Conservation (phyloP, 2,329 filamentous ascomycete genomes). For the Calonectria naviculata region DNA sequence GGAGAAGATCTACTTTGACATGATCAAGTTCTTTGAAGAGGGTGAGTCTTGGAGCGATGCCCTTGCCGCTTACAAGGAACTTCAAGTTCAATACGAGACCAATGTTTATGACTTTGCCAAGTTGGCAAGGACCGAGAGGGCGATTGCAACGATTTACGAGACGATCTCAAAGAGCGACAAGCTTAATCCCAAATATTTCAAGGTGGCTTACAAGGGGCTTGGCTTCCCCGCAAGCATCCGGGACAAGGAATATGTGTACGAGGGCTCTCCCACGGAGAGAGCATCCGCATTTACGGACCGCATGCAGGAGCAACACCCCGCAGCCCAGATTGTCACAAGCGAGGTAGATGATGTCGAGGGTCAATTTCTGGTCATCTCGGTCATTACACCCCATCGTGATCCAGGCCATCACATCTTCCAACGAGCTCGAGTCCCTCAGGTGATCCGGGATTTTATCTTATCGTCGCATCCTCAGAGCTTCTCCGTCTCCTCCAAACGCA, state of each 20-base stretch:
- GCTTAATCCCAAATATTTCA: constrained; percentile 86
- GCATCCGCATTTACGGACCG: constrained; percentile 87
- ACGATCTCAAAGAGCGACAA: constrained; percentile 85
- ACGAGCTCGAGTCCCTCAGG: constrained; percentile 83
- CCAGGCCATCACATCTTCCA: constrained; percentile 87
- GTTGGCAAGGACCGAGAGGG: constrained; percentile 86
- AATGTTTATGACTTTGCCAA: constrained; percentile 94
- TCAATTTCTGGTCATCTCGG: constrained; percentile 86
- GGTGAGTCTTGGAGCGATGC: constrained; percentile 95
- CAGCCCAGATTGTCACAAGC: constrained; percentile 81
- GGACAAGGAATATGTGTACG: constrained; percentile 94
- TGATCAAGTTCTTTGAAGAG: constrained; percentile 95
- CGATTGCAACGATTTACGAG: constrained; percentile 94
- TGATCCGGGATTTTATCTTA: constrained; percentile 88
- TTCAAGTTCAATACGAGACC: constrained; percentile 90
- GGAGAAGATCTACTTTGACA: constrained; percentile 90
- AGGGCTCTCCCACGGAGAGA: constrained; percentile 81
- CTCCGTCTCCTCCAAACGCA: constrained; percentile 78
- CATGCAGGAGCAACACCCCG: constrained; percentile 90
- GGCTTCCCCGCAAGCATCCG: constrained; percentile 85
- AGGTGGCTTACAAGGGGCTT: constrained; percentile 88
- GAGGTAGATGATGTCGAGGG: constrained; percentile 86
- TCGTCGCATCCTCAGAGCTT: constrained; percentile 83
- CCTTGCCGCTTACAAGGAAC: constrained; percentile 87
- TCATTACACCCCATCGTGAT: constrained; percentile 85